phyloP scores from a whole-genome alignment of 2,329 filamentous ascomycete genomes.

The Aspergillus sp. region DNA sequence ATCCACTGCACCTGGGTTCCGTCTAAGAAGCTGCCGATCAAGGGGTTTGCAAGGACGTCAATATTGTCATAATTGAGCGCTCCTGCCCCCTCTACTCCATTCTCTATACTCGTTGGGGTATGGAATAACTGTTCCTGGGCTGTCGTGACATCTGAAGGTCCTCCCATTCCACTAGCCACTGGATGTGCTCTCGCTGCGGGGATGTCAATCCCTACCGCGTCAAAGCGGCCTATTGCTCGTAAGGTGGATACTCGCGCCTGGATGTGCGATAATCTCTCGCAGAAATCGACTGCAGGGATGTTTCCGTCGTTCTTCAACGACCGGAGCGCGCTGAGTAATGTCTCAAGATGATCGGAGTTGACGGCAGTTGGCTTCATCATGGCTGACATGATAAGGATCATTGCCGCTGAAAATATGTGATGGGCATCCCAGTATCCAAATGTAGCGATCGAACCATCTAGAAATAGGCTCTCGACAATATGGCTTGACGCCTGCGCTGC shows the following conservation, averaged over 20 bases:
- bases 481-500: conserved; percentile 10
- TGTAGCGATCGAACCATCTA: conserved; percentile 6
- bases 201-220: neutral
- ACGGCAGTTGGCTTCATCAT: conserved; percentile 9
- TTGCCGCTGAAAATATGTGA: conserved; percentile 11
- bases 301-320: conserved; percentile 11
- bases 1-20: conserved; percentile 10
- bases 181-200: neutral
- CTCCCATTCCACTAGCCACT: neutral
- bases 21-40: conserved; percentile 8
- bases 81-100: neutral
- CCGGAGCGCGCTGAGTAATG: conserved; percentile 6
- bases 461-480: conserved; percentile 7
- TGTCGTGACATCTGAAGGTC: neutral
- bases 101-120: neutral
- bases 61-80: neutral
- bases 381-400: conserved; percentile 13
- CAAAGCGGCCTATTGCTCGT: conserved; percentile 3
- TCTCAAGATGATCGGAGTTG: conserved; percentile 9
- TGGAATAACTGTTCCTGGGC: conserved; percentile 1
- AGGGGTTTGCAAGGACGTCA: conserved; percentile 8
- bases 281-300: conserved; percentile 10
- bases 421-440: conserved; percentile 13
- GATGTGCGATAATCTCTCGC: conserved; percentile 10
- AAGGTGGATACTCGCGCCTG: conserved; percentile 8